Base-by-base conservation (phyloP, 1,139 yeast species). In the Pichia sp. region DNA sequence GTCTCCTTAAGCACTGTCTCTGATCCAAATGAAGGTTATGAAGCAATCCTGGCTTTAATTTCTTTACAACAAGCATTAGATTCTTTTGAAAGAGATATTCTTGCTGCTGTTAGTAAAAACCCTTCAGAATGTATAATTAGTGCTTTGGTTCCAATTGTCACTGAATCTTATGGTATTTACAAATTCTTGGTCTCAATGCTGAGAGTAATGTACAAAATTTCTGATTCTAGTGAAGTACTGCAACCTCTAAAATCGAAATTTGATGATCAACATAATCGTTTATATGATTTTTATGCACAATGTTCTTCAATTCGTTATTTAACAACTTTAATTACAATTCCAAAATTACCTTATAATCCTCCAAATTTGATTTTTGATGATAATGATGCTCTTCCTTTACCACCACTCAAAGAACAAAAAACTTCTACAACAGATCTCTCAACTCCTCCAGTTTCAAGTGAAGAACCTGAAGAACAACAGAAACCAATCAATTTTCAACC, bases 11-110 rank as follows among this genome's bases (percentile, higher is more conserved):
- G 88, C 47, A 80, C 89, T 4, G 94, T 87, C 30, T 82, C 86
- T 56, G 96, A 91, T 59, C 96, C 96, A 3, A 89, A 91, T 58
- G 96, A 88, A 64, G 97, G 97, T 6, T 91, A 85, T 59, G 96
- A 89, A 56, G 80, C 95, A 1, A 78, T 89, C 50, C 64, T 87
- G 50, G 96, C 87, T 59, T 68, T 91, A 55, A 82, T 88, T 88
- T 78, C 79, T 42, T 68, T 89, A 44, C 96, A 88, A 62, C 96
- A 89, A 57, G 72, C 79, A 36, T 77, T 89, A 48, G 93, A 86
- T 59, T 83, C 82, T 49, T 77, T 86, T 49, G 91, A 85, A 53
- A 77, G 83, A 50, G 66, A 85, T 40, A 75, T 89, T 20, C 84
- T 91, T 60, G 80, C 94, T 0, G 74, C 86, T 5, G 30, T 43